Conservation (phyloP, 805 yeast species). For the Kuraishia piskuri region DNA sequence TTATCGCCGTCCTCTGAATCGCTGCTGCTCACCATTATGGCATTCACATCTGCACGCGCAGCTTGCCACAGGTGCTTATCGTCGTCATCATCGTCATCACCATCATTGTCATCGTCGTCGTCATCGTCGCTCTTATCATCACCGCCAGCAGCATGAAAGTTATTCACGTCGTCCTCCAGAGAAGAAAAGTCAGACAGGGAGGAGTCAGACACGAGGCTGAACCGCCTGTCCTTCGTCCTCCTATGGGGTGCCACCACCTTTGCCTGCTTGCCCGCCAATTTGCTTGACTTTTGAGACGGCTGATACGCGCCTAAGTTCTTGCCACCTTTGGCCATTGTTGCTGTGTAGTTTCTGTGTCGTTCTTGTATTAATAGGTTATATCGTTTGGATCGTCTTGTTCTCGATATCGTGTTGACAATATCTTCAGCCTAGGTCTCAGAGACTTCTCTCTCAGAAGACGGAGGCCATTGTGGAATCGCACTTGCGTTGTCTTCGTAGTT, state of each 20-base stretch:
- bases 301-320: neutral
- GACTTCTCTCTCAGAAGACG: neutral
- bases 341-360: neutral
- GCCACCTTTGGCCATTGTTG: neutral
- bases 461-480: neutral
- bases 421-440: neutral
- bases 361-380: neutral
- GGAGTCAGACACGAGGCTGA: constrained; percentile 14
- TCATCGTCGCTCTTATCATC: constrained; percentile 13
- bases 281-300: neutral
- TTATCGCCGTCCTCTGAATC: constrained; percentile 28
- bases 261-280: neutral
- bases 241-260: neutral
- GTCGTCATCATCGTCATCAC: constrained; percentile 18
- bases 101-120: constrained; percentile 14
- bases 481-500: neutral
- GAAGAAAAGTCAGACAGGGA: constrained; percentile 6
- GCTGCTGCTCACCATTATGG: constrained; percentile 17
- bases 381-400: neutral
- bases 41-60: constrained; percentile 14
- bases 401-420: neutral
- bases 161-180: constrained; percentile 8
- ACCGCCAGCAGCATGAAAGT: constrained; percentile 2
- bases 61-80: constrained; percentile 19
- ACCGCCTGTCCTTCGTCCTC: constrained; percentile 8